These are phyloP conservation scores for Penicillium sp. DNA, from an alignment of 2,329 filamentous ascomycete genomes.

Conservation along the genomic window DNA sequence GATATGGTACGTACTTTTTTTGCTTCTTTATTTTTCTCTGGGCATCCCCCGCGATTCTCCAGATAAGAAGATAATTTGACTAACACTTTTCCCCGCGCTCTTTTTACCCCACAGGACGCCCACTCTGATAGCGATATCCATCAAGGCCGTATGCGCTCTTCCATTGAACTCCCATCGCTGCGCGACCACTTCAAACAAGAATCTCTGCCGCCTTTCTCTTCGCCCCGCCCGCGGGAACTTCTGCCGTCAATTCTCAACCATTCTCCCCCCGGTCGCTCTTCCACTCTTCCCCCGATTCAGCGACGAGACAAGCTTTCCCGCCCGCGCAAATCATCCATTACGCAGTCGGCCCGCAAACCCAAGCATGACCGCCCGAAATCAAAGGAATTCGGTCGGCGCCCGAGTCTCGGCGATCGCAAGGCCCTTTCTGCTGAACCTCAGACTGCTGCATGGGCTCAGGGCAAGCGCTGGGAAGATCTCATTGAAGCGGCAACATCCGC, in stretches of 20 bases:
- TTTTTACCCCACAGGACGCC: slow-evolving; percentile 62
- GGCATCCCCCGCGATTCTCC: slow-evolving; percentile 4
- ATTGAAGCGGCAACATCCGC: slow-evolving; percentile 94
- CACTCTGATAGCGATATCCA: slow-evolving; percentile 73
- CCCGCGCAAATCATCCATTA: slow-evolving; percentile 84
- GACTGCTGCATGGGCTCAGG: slow-evolving; percentile 71
- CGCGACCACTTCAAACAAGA: slow-evolving; percentile 74
- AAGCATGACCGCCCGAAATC: slow-evolving; percentile 85
- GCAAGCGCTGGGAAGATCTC: slow-evolving; percentile 94
- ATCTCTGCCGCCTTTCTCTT: slow-evolving; percentile 68
- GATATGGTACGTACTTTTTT: slow-evolving; percentile 66
- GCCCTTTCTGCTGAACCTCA: slow-evolving; percentile 85
- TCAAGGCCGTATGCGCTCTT: slow-evolving; percentile 65
- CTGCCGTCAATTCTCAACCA: slow-evolving; percentile 79
- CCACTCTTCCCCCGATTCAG: slow-evolving; percentile 84
- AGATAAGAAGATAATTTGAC: slow-evolving; percentile 1
- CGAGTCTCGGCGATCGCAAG: slow-evolving; percentile 78
- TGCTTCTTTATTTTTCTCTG: not conserved
- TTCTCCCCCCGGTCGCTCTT: slow-evolving; percentile 85
- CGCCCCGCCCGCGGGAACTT: slow-evolving; percentile 71
- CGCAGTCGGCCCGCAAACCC: slow-evolving; percentile 74
- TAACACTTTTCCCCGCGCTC: slow-evolving; percentile 28
- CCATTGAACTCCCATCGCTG: slow-evolving; percentile 75
- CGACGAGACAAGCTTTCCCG: slow-evolving; percentile 72
- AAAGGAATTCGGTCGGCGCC: slow-evolving; percentile 73